These are phyloP conservation scores for Rubia yunnanensis DNA, from an alignment of 257 asterid species.

Conservation along the genomic window DNA sequence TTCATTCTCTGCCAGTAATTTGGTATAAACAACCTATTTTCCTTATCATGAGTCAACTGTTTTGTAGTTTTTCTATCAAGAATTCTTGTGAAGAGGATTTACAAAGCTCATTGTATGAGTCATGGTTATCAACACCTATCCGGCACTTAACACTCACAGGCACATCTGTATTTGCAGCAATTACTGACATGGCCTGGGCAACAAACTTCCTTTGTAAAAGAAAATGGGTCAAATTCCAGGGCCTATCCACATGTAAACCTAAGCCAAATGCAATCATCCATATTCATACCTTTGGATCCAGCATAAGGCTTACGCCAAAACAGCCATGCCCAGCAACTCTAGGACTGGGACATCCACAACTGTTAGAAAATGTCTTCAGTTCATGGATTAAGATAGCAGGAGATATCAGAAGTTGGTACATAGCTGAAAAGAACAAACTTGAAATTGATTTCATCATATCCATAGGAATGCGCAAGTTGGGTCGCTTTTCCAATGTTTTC, in stretches of 20 bases:
- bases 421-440: constrained; percentile 42
- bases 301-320: constrained; percentile 91
- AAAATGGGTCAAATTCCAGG: constrained; percentile 30
- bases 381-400: constrained; percentile 15
- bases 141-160: constrained; percentile 97
- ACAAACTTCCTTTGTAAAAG: constrained; percentile 81
- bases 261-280: constrained; percentile 10
- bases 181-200: constrained; percentile 93
- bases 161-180: constrained; percentile 76
- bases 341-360: constrained; percentile 97
- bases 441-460: constrained; percentile 91
- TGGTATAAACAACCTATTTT: neutral
- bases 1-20: neutral
- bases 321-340: constrained; percentile 98
- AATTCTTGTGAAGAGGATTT: constrained; percentile 27
- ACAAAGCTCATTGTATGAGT: constrained; percentile 88
- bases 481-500: constrained; percentile 79
- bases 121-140: constrained; percentile 84
- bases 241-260: constrained; percentile 15
- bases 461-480: constrained; percentile 75
- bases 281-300: constrained; percentile 81
- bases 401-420: neutral
- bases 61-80: neutral
- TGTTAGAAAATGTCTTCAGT: constrained; percentile 26
- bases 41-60: neutral